Evolutionary conservation across 768 basidiomycete genomes (phyloP), one percentile per base, ranked within the genome.

Genomic region (Cystobasidium onofrii): DNA sequence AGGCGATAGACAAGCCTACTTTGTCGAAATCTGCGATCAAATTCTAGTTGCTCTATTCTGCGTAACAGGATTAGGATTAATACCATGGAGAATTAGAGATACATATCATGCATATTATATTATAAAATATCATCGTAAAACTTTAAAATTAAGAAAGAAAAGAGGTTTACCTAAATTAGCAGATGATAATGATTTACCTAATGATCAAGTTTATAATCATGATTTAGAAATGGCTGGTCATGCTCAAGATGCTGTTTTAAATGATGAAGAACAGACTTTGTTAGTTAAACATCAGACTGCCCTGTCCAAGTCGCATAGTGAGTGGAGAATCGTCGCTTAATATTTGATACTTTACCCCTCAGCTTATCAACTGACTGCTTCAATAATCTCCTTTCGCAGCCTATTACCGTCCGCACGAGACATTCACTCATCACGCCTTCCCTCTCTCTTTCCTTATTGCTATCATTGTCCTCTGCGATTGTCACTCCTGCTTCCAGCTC

Each of bases 381-480:
- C n/a, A n/a, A n/a, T n/a, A n/a, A n/a, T n/a, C n/a, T 52, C 15
- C 33, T 63, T 31, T 25, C 13, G n/a, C 62, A 65, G 63, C 75
- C 13, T 76, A 76, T 39, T 76, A 76, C 33, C 64, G 66, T 25
- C 73, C 75, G 1, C 75, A 76, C 29, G 75, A 76, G 64, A 76
- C 75, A 2, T 20, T 34, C 17, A 76, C 75, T 0, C 75, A 76
- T 46, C 74, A 72, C 20, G 75, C 74, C 29, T 76, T 76, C 64
- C 41, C 73, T 12, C 44, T 74, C 13, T 15, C 36, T 15, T 31
- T 74, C 25, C 52, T 76, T 34, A 62, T 69, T 15, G 66, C 60
- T 23, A 39, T 76, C 43, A 74, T 76, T 27, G 34, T 54, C n/a
- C 66, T 76, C 4, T 64, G 57, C 63, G 75, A 76, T 31, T 69